Percentiles rank a stretch among this genome's conserved stretches.
phyloP scores from a whole-genome alignment of 2,329 filamentous ascomycete species.

The Pyrenophora seminiperda region DNA sequence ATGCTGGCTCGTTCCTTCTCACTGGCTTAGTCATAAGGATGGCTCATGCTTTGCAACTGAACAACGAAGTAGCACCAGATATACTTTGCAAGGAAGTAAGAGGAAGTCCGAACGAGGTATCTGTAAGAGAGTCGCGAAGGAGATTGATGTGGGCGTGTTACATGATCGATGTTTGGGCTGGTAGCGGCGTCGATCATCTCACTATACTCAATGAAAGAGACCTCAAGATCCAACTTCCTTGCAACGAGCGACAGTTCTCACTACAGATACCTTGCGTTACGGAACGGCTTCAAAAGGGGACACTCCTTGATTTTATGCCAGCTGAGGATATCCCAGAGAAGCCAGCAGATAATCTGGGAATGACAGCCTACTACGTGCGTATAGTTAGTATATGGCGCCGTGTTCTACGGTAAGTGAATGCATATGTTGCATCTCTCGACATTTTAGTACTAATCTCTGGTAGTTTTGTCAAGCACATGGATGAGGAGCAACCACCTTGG shows the following conservation, averaged over 20 bases:
- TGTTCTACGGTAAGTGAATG: slow-evolving; percentile 31
- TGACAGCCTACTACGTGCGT: slow-evolving; percentile 41
- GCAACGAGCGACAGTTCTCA: slow-evolving; percentile 41
- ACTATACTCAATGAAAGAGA: slow-evolving; percentile 42
- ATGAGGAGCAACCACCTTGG: slow-evolving; percentile 41
- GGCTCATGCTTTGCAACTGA: slow-evolving; percentile 41
- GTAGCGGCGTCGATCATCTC: slow-evolving; percentile 41
- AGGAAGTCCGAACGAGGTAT: slow-evolving; percentile 35
- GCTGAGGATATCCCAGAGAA: slow-evolving; percentile 35
- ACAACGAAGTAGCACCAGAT: slow-evolving; percentile 37
- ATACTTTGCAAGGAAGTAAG: slow-evolving; percentile 35
- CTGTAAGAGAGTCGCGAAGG: slow-evolving; percentile 36
- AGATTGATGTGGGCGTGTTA: slow-evolving; percentile 45
- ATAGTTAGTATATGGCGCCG: slow-evolving; percentile 42
- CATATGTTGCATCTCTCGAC: background rate
- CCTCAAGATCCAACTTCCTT: slow-evolving; percentile 42
- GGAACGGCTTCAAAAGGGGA: slow-evolving; percentile 32
- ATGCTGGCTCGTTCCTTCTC: slow-evolving; percentile 40
- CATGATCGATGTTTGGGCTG: slow-evolving; percentile 45
- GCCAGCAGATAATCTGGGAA: slow-evolving; percentile 39
- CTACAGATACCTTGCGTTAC: slow-evolving; percentile 41
- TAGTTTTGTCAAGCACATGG: slow-evolving; percentile 41
- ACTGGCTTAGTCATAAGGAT: slow-evolving; percentile 41
- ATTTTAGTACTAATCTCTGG: background rate
- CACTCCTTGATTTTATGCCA: slow-evolving; percentile 33